phyloP scores from a whole-genome alignment of 2,329 filamentous ascomycete species.

The Stemphylium vesicarium region DNA sequence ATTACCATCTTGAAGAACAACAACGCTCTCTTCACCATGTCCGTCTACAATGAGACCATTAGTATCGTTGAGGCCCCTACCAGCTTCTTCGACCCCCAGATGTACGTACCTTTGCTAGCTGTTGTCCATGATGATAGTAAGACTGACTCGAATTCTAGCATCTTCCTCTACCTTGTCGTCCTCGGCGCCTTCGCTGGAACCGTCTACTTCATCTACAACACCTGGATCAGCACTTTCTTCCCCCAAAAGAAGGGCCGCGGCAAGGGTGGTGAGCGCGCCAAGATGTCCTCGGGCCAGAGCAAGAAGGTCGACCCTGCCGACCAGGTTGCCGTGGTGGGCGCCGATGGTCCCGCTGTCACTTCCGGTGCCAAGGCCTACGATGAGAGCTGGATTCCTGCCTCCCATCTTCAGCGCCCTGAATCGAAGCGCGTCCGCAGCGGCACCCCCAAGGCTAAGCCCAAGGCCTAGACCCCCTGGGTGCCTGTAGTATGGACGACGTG shows the following conservation, averaged over 20 bases:
- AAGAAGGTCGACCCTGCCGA: slow-evolving; percentile 71
- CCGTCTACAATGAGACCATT: slow-evolving; percentile 81
- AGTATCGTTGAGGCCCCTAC: slow-evolving; percentile 88
- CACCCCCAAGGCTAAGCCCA: slow-evolving; percentile 49
- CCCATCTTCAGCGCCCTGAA: slow-evolving; percentile 86
- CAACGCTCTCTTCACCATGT: slow-evolving; percentile 75
- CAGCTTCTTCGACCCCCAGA: slow-evolving; percentile 92
- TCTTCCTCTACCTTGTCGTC: slow-evolving; percentile 97
- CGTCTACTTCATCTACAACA: slow-evolving; percentile 96
- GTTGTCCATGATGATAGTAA: neutral
- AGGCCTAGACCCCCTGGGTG: slow-evolving; percentile 26
- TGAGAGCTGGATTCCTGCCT: slow-evolving; percentile 89
- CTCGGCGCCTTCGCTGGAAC: slow-evolving; percentile 77
- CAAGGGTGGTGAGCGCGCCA: slow-evolving; percentile 70
- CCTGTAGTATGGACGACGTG: neutral
- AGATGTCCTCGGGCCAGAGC: slow-evolving; percentile 64
- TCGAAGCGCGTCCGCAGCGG: slow-evolving; percentile 65
- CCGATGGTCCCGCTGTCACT: slow-evolving; percentile 72
- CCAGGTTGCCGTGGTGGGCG: slow-evolving; percentile 68
- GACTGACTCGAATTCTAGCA: slow-evolving; percentile 60
- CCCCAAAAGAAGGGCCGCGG: slow-evolving; percentile 73
- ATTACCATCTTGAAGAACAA: slow-evolving; percentile 75
- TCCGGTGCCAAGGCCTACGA: slow-evolving; percentile 79
- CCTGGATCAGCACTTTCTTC: slow-evolving; percentile 95
- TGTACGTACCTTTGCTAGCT: slow-evolving; percentile 65